A percentile compares a stretch with the other conserved stretches of the same genome.
Conservation (phyloP, 768 basidiomycete species). For the Suillus variegatus region DNA sequence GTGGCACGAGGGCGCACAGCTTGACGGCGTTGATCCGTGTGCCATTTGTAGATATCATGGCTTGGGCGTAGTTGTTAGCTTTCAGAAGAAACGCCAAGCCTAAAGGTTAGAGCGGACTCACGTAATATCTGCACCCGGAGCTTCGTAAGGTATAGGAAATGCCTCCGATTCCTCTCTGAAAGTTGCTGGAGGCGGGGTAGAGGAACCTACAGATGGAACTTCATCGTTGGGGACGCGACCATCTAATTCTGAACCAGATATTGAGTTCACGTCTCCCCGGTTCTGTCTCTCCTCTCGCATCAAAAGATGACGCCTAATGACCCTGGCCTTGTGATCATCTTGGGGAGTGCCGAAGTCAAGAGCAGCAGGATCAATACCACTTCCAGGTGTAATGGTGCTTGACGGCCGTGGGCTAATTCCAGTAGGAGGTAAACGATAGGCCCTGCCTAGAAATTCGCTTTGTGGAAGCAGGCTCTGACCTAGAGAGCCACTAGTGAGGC, state of each 20-base stretch:
- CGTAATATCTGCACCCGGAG: slow-evolving; percentile 91
- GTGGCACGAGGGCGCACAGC: slow-evolving; percentile 64
- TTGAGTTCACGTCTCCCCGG: slow-evolving; percentile 24
- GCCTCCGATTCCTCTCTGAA: slow-evolving; percentile 57
- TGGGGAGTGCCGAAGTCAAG: slow-evolving; percentile 61
- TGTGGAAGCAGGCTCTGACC: slow-evolving; percentile 6
- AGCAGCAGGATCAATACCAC: slow-evolving; percentile 30
- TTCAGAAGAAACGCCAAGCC: slow-evolving; percentile 16
- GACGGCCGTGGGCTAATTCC: slow-evolving; percentile 39
- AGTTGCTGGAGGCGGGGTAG: slow-evolving; percentile 26
- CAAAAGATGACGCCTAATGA: slow-evolving; percentile 81
- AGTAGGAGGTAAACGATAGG: slow-evolving; percentile 32
- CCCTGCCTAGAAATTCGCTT: slow-evolving; percentile 17
- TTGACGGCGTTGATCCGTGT: slow-evolving; percentile 67
- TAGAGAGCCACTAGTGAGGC: slow-evolving; percentile 18
- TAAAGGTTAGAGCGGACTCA: slow-evolving; percentile 43
- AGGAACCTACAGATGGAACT: slow-evolving; percentile 24
- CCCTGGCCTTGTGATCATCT: slow-evolving; percentile 81
- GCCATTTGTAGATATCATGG: slow-evolving; percentile 96
- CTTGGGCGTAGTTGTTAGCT: slow-evolving; percentile 36
- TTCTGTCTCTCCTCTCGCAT: slow-evolving; percentile 59
- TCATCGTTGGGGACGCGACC: slow-evolving; percentile 12
- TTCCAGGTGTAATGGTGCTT: slow-evolving; percentile 26
- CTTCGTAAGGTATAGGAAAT: slow-evolving; percentile 88
- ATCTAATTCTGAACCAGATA: slow-evolving; percentile 26